Conservation (phyloP, 768 basidiomycete genomes). For the Rhodotorula diobovata region DNA sequence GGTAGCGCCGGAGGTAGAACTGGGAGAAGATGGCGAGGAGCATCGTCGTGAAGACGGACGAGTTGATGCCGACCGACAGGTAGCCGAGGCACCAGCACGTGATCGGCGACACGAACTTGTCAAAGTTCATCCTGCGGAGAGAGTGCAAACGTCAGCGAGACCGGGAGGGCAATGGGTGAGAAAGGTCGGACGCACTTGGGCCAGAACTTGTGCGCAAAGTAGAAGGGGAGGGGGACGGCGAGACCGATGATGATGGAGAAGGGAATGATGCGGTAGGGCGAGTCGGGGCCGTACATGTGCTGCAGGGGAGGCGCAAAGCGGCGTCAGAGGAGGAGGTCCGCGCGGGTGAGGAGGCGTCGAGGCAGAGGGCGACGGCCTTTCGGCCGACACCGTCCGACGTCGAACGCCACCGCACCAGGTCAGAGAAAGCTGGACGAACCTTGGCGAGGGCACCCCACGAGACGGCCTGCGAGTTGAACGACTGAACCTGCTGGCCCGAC, state of each 20-base stretch:
- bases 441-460: constrained; percentile 58
- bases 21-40: constrained; percentile 60
- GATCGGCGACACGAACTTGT: constrained; percentile 48
- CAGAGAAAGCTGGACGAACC: constrained; percentile 47
- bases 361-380: no score
- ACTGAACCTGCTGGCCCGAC: constrained; percentile 54
- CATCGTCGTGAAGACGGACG: constrained; percentile 54
- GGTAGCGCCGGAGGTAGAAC: constrained; percentile 53
- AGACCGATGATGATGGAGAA: constrained; percentile 55
- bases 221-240: constrained; percentile 57
- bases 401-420: no score
- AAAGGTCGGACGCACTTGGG: constrained; percentile 45
- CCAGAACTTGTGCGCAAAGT: constrained; percentile 52
- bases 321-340: neutral
- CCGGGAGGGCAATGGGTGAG: neutral
- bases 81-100: constrained; percentile 51
- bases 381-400: no score
- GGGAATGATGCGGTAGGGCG: constrained; percentile 56
- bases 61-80: constrained; percentile 60
- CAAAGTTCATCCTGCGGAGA: constrained; percentile 45
- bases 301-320: no score
- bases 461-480: constrained; percentile 56
- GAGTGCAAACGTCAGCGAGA: neutral
- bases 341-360: no score
- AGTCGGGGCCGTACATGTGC: constrained; percentile 44